Percentiles rank a stretch among this genome's conserved stretches.
These are phyloP conservation scores for Talaromyces pinophilus DNA, from an alignment of 2,329 filamentous ascomycete species.

Conservation along the genomic window DNA sequence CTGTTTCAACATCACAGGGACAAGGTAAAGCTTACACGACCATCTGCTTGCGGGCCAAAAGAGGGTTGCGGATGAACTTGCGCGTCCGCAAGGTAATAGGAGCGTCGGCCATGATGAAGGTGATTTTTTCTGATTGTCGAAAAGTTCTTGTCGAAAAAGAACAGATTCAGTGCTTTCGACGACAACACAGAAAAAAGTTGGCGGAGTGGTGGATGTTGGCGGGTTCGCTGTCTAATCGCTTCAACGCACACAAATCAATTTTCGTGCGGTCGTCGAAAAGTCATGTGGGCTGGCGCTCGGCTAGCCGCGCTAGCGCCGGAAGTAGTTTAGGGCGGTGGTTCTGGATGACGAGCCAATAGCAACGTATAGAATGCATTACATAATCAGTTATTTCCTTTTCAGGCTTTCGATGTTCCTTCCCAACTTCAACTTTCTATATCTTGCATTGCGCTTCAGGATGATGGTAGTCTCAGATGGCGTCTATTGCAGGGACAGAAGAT, in stretches of 20 bases:
- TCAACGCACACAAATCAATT: slow-evolving; percentile 25
- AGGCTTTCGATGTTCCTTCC: background rate
- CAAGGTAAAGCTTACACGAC: slow-evolving; percentile 76
- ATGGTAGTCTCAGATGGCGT: background rate
- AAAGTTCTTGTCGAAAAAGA: slow-evolving; percentile 23
- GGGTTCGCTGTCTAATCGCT: slow-evolving; percentile 12
- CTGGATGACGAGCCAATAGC: background rate
- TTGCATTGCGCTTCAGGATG: background rate
- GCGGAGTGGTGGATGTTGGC: slow-evolving; percentile 32
- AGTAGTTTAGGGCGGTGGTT: background rate
- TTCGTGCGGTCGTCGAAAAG: slow-evolving; percentile 40
- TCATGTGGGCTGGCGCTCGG: slow-evolving; percentile 41
- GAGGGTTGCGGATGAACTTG: slow-evolving; percentile 99
- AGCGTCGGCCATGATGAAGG: slow-evolving; percentile 80
- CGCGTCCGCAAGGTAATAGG: slow-evolving; percentile 89
- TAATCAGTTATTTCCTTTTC: background rate
- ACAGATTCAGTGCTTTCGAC: slow-evolving; percentile 11
- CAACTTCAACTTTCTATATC: background rate
- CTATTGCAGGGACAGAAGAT: background rate
- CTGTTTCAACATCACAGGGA: slow-evolving; percentile 7
- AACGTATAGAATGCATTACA: background rate
- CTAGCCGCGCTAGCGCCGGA: slow-evolving; percentile 40
- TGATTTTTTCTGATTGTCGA: slow-evolving; percentile 28
- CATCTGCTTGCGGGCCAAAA: slow-evolving; percentile 99
- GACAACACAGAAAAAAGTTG: slow-evolving; percentile 19